Evolutionary conservation across 2,329 filamentous ascomycete genomes (phyloP).

Genomic region (Didymella sp.): DNA sequence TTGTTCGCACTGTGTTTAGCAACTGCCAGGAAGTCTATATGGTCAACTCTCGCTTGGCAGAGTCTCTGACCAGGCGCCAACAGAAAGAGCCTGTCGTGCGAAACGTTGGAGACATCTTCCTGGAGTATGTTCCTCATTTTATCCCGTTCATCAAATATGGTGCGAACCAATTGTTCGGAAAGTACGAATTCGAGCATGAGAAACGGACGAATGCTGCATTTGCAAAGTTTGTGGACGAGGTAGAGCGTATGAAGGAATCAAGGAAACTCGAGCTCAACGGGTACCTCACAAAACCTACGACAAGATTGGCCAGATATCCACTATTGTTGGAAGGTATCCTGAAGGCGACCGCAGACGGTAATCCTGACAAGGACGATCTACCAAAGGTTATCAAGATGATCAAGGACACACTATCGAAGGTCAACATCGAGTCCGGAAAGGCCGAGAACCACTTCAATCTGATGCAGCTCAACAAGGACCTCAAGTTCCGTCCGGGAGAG

Average conservation of each 20-base stretch:
- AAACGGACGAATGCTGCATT: conserved; percentile 85
- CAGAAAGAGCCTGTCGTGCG: conserved; percentile 88
- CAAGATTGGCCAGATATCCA: conserved; percentile 90
- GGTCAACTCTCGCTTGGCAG: conserved; percentile 88
- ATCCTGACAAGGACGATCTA: conserved; percentile 88
- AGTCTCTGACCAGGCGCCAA: conserved; percentile 86
- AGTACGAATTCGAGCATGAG: conserved; percentile 98
- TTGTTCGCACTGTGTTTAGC: conserved; percentile 92
- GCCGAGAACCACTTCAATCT: conserved; percentile 98
- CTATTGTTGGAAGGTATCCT: conserved; percentile 88
- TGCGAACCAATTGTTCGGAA: conserved; percentile 92
- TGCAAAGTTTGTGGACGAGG: conserved; percentile 91
- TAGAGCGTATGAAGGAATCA: conserved; percentile 93
- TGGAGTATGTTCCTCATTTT: conserved; percentile 90
- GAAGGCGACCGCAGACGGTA: conserved; percentile 89
- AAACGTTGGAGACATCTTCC: conserved; percentile 91
- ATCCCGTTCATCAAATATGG: conserved; percentile 97
- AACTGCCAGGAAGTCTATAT: conserved; percentile 95
- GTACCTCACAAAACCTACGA: conserved; percentile 97
- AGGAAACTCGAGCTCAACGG: conserved; percentile 96
- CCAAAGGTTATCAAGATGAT: conserved; percentile 88
- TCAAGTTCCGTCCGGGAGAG: conserved; percentile 89
- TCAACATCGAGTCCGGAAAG: conserved; percentile 95
- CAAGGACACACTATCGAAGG: conserved; percentile 82
- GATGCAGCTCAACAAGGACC: conserved; percentile 85